Conservation (phyloP, 805 yeast genomes). For the Metschnikowia aberdeeniae region DNA sequence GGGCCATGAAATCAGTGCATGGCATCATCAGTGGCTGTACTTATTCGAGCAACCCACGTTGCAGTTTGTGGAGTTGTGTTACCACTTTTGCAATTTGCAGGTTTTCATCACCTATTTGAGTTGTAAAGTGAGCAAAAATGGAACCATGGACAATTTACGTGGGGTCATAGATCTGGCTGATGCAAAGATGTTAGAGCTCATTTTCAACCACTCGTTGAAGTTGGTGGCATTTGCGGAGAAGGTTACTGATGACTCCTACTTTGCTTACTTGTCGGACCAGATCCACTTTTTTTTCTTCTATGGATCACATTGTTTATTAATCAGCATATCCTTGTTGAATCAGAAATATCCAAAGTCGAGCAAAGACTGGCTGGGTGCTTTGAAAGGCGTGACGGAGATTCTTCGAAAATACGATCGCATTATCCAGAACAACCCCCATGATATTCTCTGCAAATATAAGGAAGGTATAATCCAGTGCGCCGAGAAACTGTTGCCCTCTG, state of each 20-base stretch:
- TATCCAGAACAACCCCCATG: conserved; percentile 24
- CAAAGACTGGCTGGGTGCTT: conserved; percentile 5
- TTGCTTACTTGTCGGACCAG: conserved; percentile 70
- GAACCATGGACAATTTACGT: conserved; percentile 18
- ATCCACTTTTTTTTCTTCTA: conserved; percentile 52
- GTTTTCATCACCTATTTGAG: conserved; percentile 38
- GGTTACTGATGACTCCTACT: conserved; percentile 50
- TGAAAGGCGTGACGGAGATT: conserved; percentile 18
- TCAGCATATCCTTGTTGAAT: conserved; percentile 16
- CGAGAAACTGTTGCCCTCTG: conserved; percentile 8
- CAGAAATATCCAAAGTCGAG: background rate
- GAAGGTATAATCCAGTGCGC: conserved; percentile 17
- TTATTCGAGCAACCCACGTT: conserved; percentile 65
- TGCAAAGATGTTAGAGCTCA: conserved; percentile 26
- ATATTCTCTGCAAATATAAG: conserved; percentile 30
- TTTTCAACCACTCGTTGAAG: conserved; percentile 39
- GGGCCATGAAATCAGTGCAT: conserved; percentile 46
- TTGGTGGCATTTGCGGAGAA: conserved; percentile 39
- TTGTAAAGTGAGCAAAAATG: background rate
- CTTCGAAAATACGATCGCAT: conserved; percentile 29
- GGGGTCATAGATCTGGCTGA: conserved; percentile 24
- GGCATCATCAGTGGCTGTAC: conserved; percentile 70
- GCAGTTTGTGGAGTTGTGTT: conserved; percentile 71
- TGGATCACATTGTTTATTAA: conserved; percentile 36
- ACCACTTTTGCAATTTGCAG: conserved; percentile 55